Conservation (phyloP, 78 protist species). For the Mantamonas sphyraenae region DNA sequence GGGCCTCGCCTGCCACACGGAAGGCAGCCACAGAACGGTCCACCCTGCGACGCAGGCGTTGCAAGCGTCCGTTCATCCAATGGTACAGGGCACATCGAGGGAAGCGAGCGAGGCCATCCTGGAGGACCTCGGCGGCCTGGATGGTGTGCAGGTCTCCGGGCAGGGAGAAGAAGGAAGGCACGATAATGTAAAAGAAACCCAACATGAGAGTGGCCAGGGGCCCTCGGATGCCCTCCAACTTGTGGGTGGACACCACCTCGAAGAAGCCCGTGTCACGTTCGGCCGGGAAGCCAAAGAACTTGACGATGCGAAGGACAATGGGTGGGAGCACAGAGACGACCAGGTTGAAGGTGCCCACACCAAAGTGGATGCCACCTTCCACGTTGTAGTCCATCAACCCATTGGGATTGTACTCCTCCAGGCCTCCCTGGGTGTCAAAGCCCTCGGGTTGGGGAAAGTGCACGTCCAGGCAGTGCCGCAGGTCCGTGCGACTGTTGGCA, state of each 20-base stretch:
- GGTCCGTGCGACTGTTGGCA: background rate
- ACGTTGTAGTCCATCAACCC: constrained; percentile 1
- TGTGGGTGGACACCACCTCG: background rate
- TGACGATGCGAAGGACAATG: background rate
- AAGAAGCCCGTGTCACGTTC: background rate
- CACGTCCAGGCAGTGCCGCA: too few relatives aligned
- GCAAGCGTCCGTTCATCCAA: background rate
- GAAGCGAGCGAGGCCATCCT: background rate
- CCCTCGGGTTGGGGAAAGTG: too few relatives aligned
- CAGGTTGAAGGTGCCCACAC: constrained; percentile 2
- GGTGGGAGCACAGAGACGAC: background rate
- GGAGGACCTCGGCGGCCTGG: background rate
- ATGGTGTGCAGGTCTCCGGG: background rate
- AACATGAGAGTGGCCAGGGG: constrained; percentile 1
- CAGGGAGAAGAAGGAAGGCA: constrained; percentile 1
- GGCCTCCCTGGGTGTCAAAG: too few relatives aligned
- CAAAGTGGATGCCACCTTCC: constrained; percentile 1
- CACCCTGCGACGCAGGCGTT: background rate
- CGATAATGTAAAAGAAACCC: background rate
- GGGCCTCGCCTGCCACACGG: background rate
- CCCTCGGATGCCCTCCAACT: constrained; percentile 1
- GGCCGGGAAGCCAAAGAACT: background rate
- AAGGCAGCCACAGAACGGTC: background rate
- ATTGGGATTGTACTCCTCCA: too few relatives aligned
- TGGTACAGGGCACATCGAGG: constrained; percentile 2